Percentiles rank a stretch among this genome's conserved stretches.
These are phyloP conservation scores for Oemleria cerasiformis DNA, from an alignment of 306 rosid species.

Conservation along the genomic window DNA sequence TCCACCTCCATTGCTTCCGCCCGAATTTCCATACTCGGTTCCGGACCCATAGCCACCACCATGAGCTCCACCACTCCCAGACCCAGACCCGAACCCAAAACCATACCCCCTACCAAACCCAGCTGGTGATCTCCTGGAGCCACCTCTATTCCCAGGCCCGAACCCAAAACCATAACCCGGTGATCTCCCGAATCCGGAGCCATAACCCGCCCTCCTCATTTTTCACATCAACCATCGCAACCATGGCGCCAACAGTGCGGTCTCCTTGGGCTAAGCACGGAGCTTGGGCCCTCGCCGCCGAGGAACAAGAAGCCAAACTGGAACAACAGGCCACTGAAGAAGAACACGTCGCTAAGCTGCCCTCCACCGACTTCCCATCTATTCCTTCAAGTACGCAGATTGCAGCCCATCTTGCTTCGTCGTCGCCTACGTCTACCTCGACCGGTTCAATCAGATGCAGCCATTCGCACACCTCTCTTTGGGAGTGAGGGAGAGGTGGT, in stretches of 20 bases:
- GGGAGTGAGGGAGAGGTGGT: too few species aligned
- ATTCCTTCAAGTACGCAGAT: conserved; percentile 74
- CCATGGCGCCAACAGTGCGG: conserved; percentile 76
- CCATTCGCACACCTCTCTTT: too few species aligned
- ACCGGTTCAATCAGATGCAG: conserved; percentile 72
- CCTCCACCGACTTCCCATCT: not conserved
- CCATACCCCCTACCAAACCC: too few species aligned
- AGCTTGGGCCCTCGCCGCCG: conserved; percentile 82
- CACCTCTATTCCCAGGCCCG: conserved; percentile 58
- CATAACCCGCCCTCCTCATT: conserved; percentile 79
- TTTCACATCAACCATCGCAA: too few species aligned
- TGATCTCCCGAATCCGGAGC: conserved; percentile 71
- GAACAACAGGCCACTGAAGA: not conserved
- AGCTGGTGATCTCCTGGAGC: too few species aligned
- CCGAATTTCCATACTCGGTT: conserved; percentile 40
- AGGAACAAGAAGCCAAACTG: conserved; percentile 45
- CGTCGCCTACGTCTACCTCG: conserved; percentile 82
- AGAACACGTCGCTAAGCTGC: too few species aligned
- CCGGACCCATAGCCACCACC: conserved; percentile 64
- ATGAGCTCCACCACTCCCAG: too few species aligned
- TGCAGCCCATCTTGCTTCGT: conserved; percentile 85
- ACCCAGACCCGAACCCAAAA: conserved; percentile 65
- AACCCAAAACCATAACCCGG: conserved; percentile 62
- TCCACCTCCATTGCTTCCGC: conserved; percentile 19
- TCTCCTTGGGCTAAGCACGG: conserved; percentile 83